Percentiles rank a stretch among this genome's conserved stretches.
Evolutionary conservation across 1,284 basidiomycete species (phyloP).

Genomic region (Coniophora puteana): DNA sequence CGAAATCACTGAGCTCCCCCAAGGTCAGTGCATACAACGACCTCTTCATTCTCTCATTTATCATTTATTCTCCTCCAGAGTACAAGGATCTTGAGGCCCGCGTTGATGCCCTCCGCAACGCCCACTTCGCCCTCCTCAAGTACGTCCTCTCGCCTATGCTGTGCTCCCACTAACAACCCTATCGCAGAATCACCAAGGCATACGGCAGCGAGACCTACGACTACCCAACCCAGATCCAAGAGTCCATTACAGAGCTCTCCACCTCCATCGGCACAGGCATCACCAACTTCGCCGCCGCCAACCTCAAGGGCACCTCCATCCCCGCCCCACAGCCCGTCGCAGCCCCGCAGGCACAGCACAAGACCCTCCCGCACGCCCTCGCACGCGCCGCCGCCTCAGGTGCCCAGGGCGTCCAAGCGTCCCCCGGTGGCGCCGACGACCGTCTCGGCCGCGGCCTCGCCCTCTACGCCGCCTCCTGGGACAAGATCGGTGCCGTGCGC

Average conservation of each 20-base stretch:
- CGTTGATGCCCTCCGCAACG: conserved; percentile 86
- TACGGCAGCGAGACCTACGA: conserved; percentile 89
- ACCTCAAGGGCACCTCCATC: conserved; percentile 87
- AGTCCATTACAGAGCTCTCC: conserved; percentile 69
- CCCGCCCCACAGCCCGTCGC: conserved; percentile 70
- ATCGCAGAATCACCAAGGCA: conserved; percentile 72
- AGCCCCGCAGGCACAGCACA: conserved; percentile 62
- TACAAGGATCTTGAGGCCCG: conserved; percentile 95
- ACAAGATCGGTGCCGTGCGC: conserved; percentile 85
- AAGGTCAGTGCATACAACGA: conserved; percentile 43
- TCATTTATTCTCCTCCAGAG: conserved; percentile 51
- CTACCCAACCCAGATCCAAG: conserved; percentile 79
- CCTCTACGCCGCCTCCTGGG: conserved; percentile 81
- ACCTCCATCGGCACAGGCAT: conserved; percentile 76
- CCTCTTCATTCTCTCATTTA: conserved; percentile 3
- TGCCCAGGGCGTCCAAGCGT: conserved; percentile 50
- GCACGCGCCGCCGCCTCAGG: conserved; percentile 77
- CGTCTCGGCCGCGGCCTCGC: conserved; percentile 76
- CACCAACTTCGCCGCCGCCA: conserved; percentile 82
- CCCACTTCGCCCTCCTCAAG: conserved; percentile 83
- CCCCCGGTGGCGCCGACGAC: conserved; percentile 50
- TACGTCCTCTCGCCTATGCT: conserved; percentile 21
- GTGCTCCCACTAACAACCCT: conserved; percentile 9
- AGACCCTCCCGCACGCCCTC: conserved; percentile 95
- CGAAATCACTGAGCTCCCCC: conserved; percentile 94